A percentile compares a stretch with the other conserved stretches of the same genome.
These are phyloP conservation scores for Bertia moriformis DNA, from an alignment of 2,329 filamentous ascomycete genomes.

Conservation along the genomic window DNA sequence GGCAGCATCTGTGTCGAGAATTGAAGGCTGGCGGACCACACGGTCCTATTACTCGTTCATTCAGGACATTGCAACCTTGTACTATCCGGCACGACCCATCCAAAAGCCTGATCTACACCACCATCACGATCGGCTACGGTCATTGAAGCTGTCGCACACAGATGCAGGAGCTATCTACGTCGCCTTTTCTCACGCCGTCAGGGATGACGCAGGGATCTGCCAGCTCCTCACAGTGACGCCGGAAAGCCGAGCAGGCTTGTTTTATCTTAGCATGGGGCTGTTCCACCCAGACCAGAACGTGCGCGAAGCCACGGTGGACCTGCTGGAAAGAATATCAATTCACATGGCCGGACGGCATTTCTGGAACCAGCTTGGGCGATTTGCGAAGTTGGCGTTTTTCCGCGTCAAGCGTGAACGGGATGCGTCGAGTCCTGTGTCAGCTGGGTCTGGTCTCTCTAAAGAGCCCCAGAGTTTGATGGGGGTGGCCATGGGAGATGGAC, in stretches of 20 bases:
- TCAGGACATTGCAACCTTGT: slow-evolving; percentile 60
- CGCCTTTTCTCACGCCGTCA: slow-evolving; percentile 60
- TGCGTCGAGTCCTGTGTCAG: slow-evolving; percentile 18
- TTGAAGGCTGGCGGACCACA: slow-evolving; percentile 94
- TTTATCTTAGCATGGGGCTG: slow-evolving; percentile 78
- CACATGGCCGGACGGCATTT: slow-evolving; percentile 90
- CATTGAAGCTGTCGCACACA: slow-evolving; percentile 60
- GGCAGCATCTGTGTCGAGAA: slow-evolving; percentile 77
- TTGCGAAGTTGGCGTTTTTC: slow-evolving; percentile 74
- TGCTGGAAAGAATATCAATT: slow-evolving; percentile 68
- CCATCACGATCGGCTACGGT: slow-evolving; percentile 78
- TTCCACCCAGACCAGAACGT: slow-evolving; percentile 82
- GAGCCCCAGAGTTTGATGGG: neutral
- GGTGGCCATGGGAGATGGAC: neutral
- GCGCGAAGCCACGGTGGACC: slow-evolving; percentile 58
- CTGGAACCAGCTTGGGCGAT: slow-evolving; percentile 74
- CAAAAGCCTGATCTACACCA: slow-evolving; percentile 79
- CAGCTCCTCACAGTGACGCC: slow-evolving; percentile 70
- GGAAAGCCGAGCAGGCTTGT: slow-evolving; percentile 74
- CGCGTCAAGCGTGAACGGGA: slow-evolving; percentile 58
- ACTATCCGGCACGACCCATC: slow-evolving; percentile 52
- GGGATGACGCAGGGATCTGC: slow-evolving; percentile 72
- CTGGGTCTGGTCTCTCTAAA: neutral
- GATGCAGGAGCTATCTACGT: slow-evolving; percentile 77
- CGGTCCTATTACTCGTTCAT: slow-evolving; percentile 92